phyloP scores from a whole-genome alignment of 1,139 yeast species.

The Lodderomyces elongisporus region DNA sequence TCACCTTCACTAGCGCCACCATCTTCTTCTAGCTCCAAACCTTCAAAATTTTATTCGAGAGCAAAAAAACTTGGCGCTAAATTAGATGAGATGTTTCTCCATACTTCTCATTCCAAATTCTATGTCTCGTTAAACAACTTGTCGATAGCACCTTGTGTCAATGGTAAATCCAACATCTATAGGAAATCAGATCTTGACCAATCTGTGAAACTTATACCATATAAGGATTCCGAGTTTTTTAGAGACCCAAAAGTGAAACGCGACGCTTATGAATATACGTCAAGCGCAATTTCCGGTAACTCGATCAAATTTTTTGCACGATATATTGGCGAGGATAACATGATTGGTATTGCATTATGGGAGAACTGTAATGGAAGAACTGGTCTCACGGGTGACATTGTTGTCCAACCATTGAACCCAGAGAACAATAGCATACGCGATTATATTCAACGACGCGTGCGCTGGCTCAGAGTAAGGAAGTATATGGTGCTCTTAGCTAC shows the following conservation, averaged over 20 bases:
- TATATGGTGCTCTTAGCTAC: slow-evolving; percentile 89
- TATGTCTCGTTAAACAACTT: slow-evolving; percentile 72
- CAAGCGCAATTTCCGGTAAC: slow-evolving; percentile 42
- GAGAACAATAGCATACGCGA: slow-evolving; percentile 44
- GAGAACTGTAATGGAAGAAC: slow-evolving; percentile 63
- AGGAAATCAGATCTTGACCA: slow-evolving; percentile 63
- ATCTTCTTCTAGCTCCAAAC: slow-evolving; percentile 3
- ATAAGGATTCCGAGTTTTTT: slow-evolving; percentile 25
- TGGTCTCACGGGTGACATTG: slow-evolving; percentile 74
- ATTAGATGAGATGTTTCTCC: slow-evolving; percentile 80
- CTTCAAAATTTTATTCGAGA: background rate
- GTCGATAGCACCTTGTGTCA: slow-evolving; percentile 85
- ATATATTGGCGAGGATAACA: slow-evolving; percentile 88
- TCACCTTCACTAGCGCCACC: background rate
- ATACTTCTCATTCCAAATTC: slow-evolving; percentile 81
- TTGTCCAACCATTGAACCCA: slow-evolving; percentile 69
- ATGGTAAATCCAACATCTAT: slow-evolving; percentile 85
- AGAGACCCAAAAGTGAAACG: slow-evolving; percentile 24
- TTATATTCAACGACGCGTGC: slow-evolving; percentile 61
- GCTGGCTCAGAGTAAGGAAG: slow-evolving; percentile 88
- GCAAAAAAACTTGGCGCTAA: slow-evolving; percentile 51
- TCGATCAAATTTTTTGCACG: slow-evolving; percentile 63
- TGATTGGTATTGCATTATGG: slow-evolving; percentile 89
- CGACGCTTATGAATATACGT: slow-evolving; percentile 27
- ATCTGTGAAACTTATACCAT: slow-evolving; percentile 47